Evolutionary conservation across 2,329 filamentous ascomycete species (phyloP), one percentile per base, ranked within the genome.

Genomic region (Fusarium tuaranense): DNA sequence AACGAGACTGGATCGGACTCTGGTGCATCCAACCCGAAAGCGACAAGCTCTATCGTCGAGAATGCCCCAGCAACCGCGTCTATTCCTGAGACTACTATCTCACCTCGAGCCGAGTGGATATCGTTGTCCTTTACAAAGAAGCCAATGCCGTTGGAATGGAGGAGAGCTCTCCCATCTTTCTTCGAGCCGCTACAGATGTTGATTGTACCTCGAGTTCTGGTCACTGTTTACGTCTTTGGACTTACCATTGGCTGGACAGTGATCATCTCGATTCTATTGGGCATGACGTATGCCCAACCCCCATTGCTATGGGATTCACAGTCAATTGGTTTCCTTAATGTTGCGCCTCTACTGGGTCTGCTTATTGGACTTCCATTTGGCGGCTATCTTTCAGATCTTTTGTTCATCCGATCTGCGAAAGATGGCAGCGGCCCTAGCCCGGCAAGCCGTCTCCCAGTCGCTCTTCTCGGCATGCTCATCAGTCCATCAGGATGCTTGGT

Each of bases 171-270:
- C 9, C 48, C 25, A 7, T 10, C 16, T 32, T 32, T 53, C 22
- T n/a, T 53, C 16, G 25, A 53, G n/a, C 48, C 48, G 2, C 27
- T 53, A 12, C 48, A 65, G 36, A 53, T 65, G 32, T n/a, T 65
- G 36, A 39, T 46, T 18, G 12, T 58, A 9, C 63, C 63, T 51
- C 63, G 46, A 20, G 63, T 65, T 16, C 51, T 65, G 18, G 63
- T 34, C 14, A 65, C 63, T 12, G 51, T 58, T 25, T 57, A 44
- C 36, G 38, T 65, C 25, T 65, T 65, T 51, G 63, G 63, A n/a
- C 51, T 65, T 27, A 65, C 63, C 27, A 65, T 65, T 34, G 63
- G 63, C 34, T 65, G 63, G 63, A 65, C 63, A 32, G 63, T 57
- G 27, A 58, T 65, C 16, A 58, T 51, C 34, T 59, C 63, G 27